Evolutionary conservation across 2,329 filamentous ascomycete genomes (phyloP).

Genomic region (Seiridium unicorne): DNA sequence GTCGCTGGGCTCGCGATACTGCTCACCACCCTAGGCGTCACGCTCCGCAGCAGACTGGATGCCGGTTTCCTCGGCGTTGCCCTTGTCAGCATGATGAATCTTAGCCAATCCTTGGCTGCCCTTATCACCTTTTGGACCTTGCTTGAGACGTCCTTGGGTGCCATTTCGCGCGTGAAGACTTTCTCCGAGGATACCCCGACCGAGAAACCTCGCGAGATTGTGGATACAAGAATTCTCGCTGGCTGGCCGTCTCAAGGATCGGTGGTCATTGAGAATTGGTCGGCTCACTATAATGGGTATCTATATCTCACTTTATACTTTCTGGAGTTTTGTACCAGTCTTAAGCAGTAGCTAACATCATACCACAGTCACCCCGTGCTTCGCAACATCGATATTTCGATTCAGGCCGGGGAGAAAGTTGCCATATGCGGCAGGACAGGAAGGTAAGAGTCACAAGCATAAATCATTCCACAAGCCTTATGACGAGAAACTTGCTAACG

Average conservation of each 20-base stretch:
- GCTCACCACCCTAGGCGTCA: neutral
- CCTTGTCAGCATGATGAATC: neutral
- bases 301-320: slow-evolving; percentile 4
- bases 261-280: slow-evolving; percentile 3
- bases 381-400: slow-evolving; percentile 3
- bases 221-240: slow-evolving; percentile 6
- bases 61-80: slow-evolving; percentile 5
- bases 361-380: slow-evolving; percentile 1
- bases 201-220: slow-evolving; percentile 3
- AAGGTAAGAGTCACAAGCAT: slow-evolving; percentile 6
- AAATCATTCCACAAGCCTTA: slow-evolving; percentile 4
- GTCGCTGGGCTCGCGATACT: slow-evolving; percentile 6
- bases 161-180: neutral
- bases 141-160: slow-evolving; percentile 5
- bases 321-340: neutral
- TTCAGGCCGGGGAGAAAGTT: slow-evolving; percentile 1
- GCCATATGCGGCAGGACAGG: slow-evolving; percentile 5
- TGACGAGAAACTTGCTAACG: slow-evolving; percentile 8
- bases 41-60: neutral
- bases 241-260: neutral
- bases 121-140: slow-evolving; percentile 4
- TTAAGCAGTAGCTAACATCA: neutral
- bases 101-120: neutral
- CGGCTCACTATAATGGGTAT: slow-evolving; percentile 7
- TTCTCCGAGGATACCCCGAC: slow-evolving; percentile 3